Conservation (phyloP, 257 asterid genomes). For the Salvia miltiorrhiza region DNA sequence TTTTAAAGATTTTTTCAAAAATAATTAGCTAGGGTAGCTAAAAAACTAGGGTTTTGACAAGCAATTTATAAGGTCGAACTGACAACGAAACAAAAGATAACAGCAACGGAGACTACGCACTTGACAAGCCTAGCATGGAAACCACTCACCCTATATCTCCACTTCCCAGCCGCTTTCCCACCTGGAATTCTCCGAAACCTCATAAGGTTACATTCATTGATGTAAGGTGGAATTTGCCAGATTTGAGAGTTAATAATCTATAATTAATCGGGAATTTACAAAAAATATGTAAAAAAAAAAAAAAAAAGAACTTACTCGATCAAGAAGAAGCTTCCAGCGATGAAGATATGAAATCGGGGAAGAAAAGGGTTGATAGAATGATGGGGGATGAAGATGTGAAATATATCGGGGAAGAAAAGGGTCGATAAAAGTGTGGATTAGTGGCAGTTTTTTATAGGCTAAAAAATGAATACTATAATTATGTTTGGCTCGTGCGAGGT, state of each 20-base stretch:
- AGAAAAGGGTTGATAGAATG: neutral
- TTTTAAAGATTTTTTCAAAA: neutral
- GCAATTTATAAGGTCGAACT: constrained; percentile 63
- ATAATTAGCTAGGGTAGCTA: neutral
- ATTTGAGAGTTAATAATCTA: neutral
- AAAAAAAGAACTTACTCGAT: no score
- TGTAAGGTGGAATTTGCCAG: neutral
- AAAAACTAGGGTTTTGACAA: constrained; percentile 36
- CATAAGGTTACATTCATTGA: neutral
- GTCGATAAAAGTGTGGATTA: neutral
- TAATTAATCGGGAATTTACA: neutral
- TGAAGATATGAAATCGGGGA: neutral
- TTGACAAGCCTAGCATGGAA: constrained; percentile 59
- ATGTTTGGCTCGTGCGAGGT: constrained; percentile 26
- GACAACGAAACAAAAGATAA: constrained; percentile 68
- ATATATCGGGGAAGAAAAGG: neutral
- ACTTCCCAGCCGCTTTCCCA: neutral
- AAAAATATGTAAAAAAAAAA: no score
- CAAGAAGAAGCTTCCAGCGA: no score
- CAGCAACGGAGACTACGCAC: constrained; percentile 47
- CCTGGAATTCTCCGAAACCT: neutral
- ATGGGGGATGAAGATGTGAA: constrained; percentile 1
- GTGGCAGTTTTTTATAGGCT: constrained; percentile 26
- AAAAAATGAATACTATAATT: neutral
- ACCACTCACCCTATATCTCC: constrained; percentile 40